A percentile compares a stretch with the other conserved stretches of the same genome.
These are phyloP conservation scores for Pichia sp. DNA, from an alignment of 1,139 yeast species.

Conservation along the genomic window DNA sequence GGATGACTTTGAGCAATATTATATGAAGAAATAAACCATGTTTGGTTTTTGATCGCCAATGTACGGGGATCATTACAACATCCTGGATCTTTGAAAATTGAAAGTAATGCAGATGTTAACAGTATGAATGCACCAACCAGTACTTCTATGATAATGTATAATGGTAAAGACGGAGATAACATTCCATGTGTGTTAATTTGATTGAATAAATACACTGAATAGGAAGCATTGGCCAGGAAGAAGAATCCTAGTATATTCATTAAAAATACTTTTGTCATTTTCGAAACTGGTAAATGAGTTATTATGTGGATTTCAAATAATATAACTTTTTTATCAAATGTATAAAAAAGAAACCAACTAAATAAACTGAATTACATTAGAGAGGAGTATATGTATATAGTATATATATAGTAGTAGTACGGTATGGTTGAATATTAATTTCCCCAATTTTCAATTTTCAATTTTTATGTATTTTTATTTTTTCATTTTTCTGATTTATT, in stretches of 20 bases:
- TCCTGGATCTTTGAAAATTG: slow-evolving; percentile 6
- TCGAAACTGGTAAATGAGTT: too few species aligned
- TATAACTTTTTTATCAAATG: too few species aligned
- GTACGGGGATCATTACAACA: background rate
- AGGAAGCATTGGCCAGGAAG: background rate
- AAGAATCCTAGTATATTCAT: background rate
- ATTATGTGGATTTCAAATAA: too few species aligned
- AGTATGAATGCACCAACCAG: background rate
- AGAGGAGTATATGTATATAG: too few species aligned
- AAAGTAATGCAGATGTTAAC: slow-evolving; percentile 29
- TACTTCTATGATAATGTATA: background rate
- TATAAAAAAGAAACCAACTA: too few species aligned
- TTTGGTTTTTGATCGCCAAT: background rate
- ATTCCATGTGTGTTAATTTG: background rate
- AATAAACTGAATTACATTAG: too few species aligned
- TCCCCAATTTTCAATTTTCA: too few species aligned
- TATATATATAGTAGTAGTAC: too few species aligned
- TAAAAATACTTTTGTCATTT: too few species aligned
- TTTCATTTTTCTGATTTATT: too few species aligned
- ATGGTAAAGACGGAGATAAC: background rate
- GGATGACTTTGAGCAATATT: slow-evolving; percentile 17
- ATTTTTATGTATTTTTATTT: too few species aligned
- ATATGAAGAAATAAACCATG: background rate
- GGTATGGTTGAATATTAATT: too few species aligned
- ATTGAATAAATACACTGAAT: background rate